These are phyloP conservation scores for Mortierella sp. DNA, from an alignment of 371 early-diverging fungal species.

Conservation along the genomic window DNA sequence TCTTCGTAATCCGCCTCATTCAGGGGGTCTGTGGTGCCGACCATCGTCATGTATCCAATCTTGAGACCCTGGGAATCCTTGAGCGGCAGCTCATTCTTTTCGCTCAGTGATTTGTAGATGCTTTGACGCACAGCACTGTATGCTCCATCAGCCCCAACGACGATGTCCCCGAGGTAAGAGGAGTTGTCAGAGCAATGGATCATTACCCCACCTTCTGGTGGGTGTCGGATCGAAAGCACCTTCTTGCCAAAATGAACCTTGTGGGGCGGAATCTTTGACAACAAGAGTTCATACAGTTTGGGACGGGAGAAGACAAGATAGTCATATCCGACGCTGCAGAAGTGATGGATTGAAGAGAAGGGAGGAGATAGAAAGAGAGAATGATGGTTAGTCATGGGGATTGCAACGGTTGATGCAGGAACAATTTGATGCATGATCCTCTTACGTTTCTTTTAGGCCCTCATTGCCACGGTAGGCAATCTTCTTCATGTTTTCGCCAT, in stretches of 20 bases:
- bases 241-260: conserved; percentile 35
- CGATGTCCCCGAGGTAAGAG: conserved; percentile 23
- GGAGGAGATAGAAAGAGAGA: too few relatives aligned
- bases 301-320: conserved; percentile 34
- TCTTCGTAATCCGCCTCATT: conserved; percentile 15
- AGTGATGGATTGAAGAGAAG: too few relatives aligned
- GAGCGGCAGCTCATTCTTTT: conserved; percentile 14
- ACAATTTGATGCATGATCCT: background rate
- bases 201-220: conserved; percentile 9
- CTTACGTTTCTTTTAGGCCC: conserved; percentile 14
- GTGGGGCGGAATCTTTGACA: conserved; percentile 21
- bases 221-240: conserved; percentile 25
- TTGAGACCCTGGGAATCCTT: conserved; percentile 25
- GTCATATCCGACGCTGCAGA: conserved; percentile 30
- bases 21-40: conserved; percentile 36
- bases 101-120: conserved; percentile 13
- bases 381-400: too few relatives aligned
- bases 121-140: conserved; percentile 42
- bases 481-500: conserved; percentile 12
- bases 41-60: conserved; percentile 38
- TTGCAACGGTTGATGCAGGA: too few relatives aligned
- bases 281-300: conserved; percentile 22
- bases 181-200: conserved; percentile 26
- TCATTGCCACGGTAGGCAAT: conserved; percentile 23
- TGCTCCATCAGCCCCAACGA: conserved; percentile 43